These are phyloP conservation scores for Mycocentrospora acerina DNA, from an alignment of 2,329 filamentous ascomycete genomes.

Conservation along the genomic window DNA sequence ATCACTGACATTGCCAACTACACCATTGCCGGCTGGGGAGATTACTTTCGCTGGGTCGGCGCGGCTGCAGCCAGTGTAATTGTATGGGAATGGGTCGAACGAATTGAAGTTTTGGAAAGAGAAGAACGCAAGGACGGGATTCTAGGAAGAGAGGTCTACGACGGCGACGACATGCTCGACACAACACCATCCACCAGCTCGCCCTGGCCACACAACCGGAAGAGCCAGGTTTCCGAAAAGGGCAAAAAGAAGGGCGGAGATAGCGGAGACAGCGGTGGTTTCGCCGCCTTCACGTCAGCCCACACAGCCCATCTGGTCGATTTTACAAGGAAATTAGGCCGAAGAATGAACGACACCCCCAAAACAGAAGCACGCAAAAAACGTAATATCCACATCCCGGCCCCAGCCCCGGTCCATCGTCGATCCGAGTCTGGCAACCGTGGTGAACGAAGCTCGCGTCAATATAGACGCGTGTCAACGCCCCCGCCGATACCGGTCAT, in stretches of 20 bases:
- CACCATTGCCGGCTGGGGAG: conserved; percentile 86
- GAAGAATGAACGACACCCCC: conserved; percentile 29
- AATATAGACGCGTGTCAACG: conserved; percentile 34
- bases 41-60: conserved; percentile 95
- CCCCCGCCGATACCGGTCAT: conserved; percentile 48
- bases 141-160: conserved; percentile 84
- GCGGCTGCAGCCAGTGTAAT: conserved; percentile 93
- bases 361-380: conserved; percentile 32
- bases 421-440: conserved; percentile 28
- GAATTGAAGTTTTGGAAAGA: conserved; percentile 87
- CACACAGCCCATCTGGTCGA: conserved; percentile 26
- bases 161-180: conserved; percentile 90
- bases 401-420: conserved; percentile 31
- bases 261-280: conserved; percentile 20
- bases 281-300: conserved; percentile 27
- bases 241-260: conserved; percentile 35
- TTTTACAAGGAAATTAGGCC: conserved; percentile 30
- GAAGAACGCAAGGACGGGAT: conserved; percentile 95
- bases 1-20: conserved; percentile 86
- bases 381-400: conserved; percentile 36
- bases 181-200: conserved; percentile 61
- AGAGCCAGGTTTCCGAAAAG: conserved; percentile 32
- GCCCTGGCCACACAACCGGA: conserved; percentile 47
- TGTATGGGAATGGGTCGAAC: conserved; percentile 97
- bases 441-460: conserved; percentile 24